Base-by-base conservation (phyloP, 139 green algal species). In the Tetraselmis striata region DNA sequence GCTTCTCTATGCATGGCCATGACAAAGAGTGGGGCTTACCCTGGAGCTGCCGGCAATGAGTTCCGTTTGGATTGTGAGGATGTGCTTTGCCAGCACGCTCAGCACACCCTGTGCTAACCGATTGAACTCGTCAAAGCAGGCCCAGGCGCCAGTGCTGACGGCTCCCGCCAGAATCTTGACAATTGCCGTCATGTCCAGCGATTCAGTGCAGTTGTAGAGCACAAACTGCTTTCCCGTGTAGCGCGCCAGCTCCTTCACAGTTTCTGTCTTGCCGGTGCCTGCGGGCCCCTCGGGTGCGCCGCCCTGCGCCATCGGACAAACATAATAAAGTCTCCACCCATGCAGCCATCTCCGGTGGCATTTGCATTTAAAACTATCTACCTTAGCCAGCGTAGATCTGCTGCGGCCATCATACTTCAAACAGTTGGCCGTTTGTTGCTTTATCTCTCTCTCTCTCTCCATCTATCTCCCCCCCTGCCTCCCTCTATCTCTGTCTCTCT, bases 81-180 rank as follows among this genome's bases (percentile, higher is more conserved):
- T 85, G 83, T 89, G 85, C n/a, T 83, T 89, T 24, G 85, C 87
- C 83, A 80, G 85, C 77, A 89, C 85, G 29, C 59, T 83, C 11
- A 90, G 80, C 75, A 90, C 86, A 28, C 74, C 80, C 29, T 87
- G 77, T 29, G 79, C 77, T 32, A 90, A 86, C 30, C 86, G 84
- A 81, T 90, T 90, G 81, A 90, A 90, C 83, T 90, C 86, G 78
- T 90, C 86, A 78, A 90, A 90, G 81, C 86, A 90, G 29, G 77
- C 86, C 86, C 86, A 90, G 1, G 86, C 80, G 31, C 86, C 86
- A 28, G 80, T 83, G 77, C 81, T 77, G 2, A 80, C 77, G 28
- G 32, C 24, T 45, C 77, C 77, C 59, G 86, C 83, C 32, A 90
- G 86, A 28, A 84, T 84, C 78, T 87, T 87, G 86, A 84, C 87